Percentiles rank a stretch among this genome's conserved stretches.
Conservation (phyloP, 441 rosid species). For the Adansonia grandidieri region DNA sequence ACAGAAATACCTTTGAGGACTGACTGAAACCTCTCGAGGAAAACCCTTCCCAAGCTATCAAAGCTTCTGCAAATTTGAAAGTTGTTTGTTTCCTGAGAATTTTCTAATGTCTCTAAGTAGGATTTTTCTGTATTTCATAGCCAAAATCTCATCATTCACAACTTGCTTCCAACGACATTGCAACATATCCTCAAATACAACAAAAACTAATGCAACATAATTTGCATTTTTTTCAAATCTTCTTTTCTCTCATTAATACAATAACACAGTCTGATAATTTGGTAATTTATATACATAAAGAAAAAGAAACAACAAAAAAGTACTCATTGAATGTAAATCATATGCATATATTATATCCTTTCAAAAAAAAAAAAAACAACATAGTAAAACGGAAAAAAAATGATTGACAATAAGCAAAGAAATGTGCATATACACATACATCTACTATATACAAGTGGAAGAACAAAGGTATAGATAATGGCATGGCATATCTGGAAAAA, state of each 20-base stretch:
- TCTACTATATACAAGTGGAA: conserved; percentile 6
- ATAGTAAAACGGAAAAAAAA: not conserved
- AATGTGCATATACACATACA: conserved; percentile 11
- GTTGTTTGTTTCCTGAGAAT: no score
- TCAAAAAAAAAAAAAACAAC: not conserved
- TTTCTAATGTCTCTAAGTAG: no score
- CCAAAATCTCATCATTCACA: no score
- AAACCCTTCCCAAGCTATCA: no score
- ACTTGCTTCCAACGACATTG: no score
- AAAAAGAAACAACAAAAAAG: not conserved
- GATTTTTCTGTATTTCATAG: no score
- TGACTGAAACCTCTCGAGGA: no score
- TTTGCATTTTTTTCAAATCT: no score
- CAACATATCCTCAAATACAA: no score
- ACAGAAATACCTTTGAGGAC: no score
- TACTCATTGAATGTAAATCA: not conserved
- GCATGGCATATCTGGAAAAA: not conserved
- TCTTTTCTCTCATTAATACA: not conserved
- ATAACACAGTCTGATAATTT: not conserved
- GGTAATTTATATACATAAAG: not conserved
- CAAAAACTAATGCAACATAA: no score
- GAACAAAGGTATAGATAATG: conserved; percentile 7
- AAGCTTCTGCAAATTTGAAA: no score
- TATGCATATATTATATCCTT: not conserved
- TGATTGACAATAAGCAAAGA: not conserved